A percentile compares a stretch with the other conserved stretches of the same genome.
Evolutionary conservation across 176 grass and related monocot species (phyloP).

Genomic region (Avena sativa): DNA sequence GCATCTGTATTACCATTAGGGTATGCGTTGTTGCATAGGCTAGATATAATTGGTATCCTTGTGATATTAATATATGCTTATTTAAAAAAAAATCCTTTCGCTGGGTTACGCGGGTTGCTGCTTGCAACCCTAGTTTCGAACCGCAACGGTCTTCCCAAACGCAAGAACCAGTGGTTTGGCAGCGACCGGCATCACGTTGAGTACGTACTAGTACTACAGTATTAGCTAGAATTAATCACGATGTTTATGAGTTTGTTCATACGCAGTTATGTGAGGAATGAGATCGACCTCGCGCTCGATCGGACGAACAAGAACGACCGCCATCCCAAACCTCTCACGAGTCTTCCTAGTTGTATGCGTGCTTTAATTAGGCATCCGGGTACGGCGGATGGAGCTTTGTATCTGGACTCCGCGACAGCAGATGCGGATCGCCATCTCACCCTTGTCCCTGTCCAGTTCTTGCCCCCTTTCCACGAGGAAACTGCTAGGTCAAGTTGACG

Average conservation of each 20-base stretch:
- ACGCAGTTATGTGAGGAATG: not conserved
- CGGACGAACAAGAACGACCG: not conserved
- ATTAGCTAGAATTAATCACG: conserved; percentile 17
- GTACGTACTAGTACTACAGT: too few species aligned
- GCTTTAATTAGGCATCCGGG: conserved; percentile 17
- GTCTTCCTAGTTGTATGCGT: not conserved
- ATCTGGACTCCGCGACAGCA: conserved; percentile 29
- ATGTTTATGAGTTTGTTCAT: not conserved
- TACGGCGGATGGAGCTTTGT: conserved; percentile 16
- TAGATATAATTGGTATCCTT: too few species aligned
- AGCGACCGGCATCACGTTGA: not conserved
- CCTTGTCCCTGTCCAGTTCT: conserved; percentile 7
- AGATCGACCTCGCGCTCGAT: not conserved
- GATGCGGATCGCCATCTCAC: conserved; percentile 8
- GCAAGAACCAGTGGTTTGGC: not conserved
- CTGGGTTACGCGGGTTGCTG: too few species aligned
- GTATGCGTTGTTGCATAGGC: too few species aligned
- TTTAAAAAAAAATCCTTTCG: too few species aligned
- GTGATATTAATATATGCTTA: too few species aligned
- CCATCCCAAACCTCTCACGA: not conserved
- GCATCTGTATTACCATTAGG: too few species aligned
- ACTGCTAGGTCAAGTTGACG: not conserved
- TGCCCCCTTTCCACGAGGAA: conserved; percentile 22
- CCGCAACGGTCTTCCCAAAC: too few species aligned
- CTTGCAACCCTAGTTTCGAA: too few species aligned